Evolutionary conservation across 2,329 filamentous ascomycete genomes (phyloP).

Genomic region (Alternaria sp.): DNA sequence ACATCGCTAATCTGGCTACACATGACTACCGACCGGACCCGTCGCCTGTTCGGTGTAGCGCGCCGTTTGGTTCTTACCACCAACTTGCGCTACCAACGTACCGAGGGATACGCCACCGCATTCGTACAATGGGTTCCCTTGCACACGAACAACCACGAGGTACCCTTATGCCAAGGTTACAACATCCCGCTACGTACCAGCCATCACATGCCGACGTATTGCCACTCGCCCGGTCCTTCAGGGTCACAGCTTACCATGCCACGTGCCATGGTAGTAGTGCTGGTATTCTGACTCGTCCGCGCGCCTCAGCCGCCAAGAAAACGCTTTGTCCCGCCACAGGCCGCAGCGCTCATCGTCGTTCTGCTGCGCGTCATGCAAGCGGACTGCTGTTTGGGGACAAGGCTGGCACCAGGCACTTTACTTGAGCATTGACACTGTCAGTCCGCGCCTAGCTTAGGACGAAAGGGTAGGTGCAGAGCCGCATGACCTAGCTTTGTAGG

Average conservation of each 20-base stretch:
- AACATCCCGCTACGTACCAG: background rate
- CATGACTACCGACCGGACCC: background rate
- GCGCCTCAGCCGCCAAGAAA: background rate
- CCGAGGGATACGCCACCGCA: background rate
- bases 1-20: background rate
- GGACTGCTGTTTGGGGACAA: background rate
- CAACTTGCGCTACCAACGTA: background rate
- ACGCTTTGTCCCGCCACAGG: background rate
- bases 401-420: background rate
- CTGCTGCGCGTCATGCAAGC: conserved; percentile 1
- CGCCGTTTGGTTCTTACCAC: background rate
- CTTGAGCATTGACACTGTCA: background rate
- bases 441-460: background rate
- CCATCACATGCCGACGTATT: background rate
- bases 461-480: background rate
- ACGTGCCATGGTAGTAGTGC: background rate
- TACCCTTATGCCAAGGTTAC: background rate
- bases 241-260: background rate
- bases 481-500: background rate
- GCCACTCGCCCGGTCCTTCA: background rate
- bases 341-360: background rate
- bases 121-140: background rate
- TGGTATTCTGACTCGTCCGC: background rate
- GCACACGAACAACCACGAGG: background rate
- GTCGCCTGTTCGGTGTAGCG: background rate